Conservation (phyloP, 164 flowering plant genomes). For the Annona cherimola region DNA sequence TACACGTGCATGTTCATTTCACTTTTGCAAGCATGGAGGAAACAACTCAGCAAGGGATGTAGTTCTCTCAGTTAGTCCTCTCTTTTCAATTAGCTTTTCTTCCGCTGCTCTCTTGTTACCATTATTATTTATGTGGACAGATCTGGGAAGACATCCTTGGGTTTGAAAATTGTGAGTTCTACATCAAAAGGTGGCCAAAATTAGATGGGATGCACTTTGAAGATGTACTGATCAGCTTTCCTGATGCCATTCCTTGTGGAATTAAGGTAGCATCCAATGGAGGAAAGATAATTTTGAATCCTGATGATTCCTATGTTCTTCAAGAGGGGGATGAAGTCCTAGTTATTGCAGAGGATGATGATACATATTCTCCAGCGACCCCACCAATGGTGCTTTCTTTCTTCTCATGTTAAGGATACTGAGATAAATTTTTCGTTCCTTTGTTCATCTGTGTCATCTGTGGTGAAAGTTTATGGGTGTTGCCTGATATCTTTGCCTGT, state of each 20-base stretch:
- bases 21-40: too few species aligned
- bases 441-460: background rate
- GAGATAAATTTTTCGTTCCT: background rate
- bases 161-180: slow-evolving; percentile 81
- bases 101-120: too few species aligned
- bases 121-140: slow-evolving; percentile 22
- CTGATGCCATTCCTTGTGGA: slow-evolving; percentile 87
- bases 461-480: background rate
- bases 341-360: slow-evolving; percentile 87
- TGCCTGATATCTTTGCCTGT: background rate
- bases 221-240: slow-evolving; percentile 72
- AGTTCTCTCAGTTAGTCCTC: too few species aligned
- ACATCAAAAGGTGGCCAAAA: slow-evolving; percentile 79
- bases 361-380: slow-evolving; percentile 56
- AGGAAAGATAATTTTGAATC: slow-evolving; percentile 74
- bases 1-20: too few species aligned
- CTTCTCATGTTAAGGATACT: slow-evolving; percentile 9
- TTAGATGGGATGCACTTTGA: slow-evolving; percentile 76
- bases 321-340: slow-evolving; percentile 88
- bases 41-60: too few species aligned
- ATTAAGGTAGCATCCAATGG: slow-evolving; percentile 58
- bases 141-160: slow-evolving; percentile 94
- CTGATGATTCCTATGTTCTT: slow-evolving; percentile 62
- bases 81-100: too few species aligned
- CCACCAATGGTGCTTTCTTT: slow-evolving; percentile 61